Evolutionary conservation across 352 stramenopile genomes (phyloP).

Genomic region (Phytophthora hibernalis): DNA sequence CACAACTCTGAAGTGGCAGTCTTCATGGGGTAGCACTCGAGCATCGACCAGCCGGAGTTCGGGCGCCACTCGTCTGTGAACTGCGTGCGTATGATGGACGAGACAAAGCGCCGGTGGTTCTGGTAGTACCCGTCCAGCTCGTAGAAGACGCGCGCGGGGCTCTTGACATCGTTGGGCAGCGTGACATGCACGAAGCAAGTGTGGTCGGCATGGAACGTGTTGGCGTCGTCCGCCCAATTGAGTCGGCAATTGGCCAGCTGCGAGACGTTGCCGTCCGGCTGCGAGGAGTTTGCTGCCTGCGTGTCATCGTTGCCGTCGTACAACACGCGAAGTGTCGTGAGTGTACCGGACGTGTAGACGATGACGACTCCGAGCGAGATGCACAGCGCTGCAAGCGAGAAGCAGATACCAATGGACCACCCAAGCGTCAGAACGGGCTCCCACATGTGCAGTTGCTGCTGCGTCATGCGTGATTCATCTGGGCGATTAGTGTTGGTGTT

Average conservation of each 20-base stretch:
- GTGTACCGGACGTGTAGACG: slow-evolving; percentile 48
- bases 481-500: slow-evolving; percentile 51
- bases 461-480: slow-evolving; percentile 58
- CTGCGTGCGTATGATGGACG: slow-evolving; percentile 69
- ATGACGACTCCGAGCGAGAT: slow-evolving; percentile 60
- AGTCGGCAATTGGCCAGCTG: slow-evolving; percentile 64
- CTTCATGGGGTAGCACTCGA: slow-evolving; percentile 62
- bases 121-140: slow-evolving; percentile 73
- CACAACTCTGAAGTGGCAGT: slow-evolving; percentile 46
- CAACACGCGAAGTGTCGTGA: slow-evolving; percentile 67
- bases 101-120: slow-evolving; percentile 79
- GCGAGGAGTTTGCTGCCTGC: slow-evolving; percentile 18
- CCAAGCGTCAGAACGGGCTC: slow-evolving; percentile 76
- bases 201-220: slow-evolving; percentile 77
- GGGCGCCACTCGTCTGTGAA: slow-evolving; percentile 69
- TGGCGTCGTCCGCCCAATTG: slow-evolving; percentile 42
- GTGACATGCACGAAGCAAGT: slow-evolving; percentile 76
- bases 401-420: slow-evolving; percentile 64
- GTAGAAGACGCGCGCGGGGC: slow-evolving; percentile 62
- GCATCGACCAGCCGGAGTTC: slow-evolving; percentile 30
- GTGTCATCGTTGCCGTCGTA: slow-evolving; percentile 54
- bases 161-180: slow-evolving; percentile 51
- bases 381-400: slow-evolving; percentile 50
- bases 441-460: slow-evolving; percentile 79
- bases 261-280: slow-evolving; percentile 46